Evolutionary conservation across 257 asterid genomes (phyloP).

Genomic region (Primulina eburnea): DNA sequence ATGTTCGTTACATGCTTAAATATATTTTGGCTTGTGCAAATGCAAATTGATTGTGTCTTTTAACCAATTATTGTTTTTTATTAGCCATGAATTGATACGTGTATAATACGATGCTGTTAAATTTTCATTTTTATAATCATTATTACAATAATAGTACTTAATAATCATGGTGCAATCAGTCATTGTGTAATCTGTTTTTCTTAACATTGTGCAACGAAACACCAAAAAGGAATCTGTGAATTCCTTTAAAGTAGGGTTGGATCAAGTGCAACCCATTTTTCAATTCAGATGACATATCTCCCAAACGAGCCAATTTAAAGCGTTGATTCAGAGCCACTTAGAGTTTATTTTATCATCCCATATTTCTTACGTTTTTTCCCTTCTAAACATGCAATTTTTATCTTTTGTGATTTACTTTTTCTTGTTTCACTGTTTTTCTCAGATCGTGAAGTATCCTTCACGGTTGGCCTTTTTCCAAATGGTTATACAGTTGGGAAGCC

Average conservation of each 20-base stretch:
- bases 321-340: not conserved
- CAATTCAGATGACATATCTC: not conserved
- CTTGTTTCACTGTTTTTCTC: constrained; percentile 24
- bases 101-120: too few species aligned
- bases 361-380: not conserved
- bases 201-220: too few species aligned
- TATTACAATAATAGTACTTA: not conserved
- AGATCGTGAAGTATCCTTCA: constrained; percentile 77
- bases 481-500: constrained; percentile 82
- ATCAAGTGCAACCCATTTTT: not conserved
- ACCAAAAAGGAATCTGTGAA: not conserved
- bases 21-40: not conserved
- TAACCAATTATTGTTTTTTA: not conserved
- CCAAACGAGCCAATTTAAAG: not conserved
- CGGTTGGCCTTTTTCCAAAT: constrained; percentile 69
- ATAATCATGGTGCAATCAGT: not conserved
- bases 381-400: constrained; percentile 5
- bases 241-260: too few species aligned
- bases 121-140: not conserved
- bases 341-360: not conserved
- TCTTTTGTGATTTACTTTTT: constrained; percentile 1
- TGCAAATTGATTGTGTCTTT: not conserved
- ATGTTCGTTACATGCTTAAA: not conserved
- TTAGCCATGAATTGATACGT: not conserved
- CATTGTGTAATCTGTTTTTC: not conserved